Evolutionary conservation across 495 filamentous ascomycete genomes (phyloP).

Genomic region (Trichocladium uniseriatum): DNA sequence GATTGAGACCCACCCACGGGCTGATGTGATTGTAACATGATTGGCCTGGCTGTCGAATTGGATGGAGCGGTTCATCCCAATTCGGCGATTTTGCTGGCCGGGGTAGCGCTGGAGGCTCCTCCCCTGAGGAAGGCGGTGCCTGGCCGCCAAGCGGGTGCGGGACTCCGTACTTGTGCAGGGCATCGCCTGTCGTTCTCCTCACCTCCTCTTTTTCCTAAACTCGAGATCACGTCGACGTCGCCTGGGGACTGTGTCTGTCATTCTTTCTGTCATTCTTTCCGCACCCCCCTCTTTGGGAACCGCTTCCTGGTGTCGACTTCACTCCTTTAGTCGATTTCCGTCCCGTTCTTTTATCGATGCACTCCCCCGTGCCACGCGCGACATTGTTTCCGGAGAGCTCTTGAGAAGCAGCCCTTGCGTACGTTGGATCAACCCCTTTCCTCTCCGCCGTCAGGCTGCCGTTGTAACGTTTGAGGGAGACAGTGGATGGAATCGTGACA

Average conservation of each 20-base stretch:
- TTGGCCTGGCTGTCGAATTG: conserved; percentile 8
- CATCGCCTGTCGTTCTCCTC: conserved; percentile 6
- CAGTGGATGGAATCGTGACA: background rate
- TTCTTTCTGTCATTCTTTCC: conserved; percentile 26
- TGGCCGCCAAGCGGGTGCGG: background rate
- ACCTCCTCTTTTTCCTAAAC: conserved; percentile 18
- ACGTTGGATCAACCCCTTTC: conserved; percentile 9
- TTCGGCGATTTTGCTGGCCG: conserved; percentile 9
- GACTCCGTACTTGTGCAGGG: conserved; percentile 10
- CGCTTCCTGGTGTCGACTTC: conserved; percentile 53
- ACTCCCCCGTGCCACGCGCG: conserved; percentile 11
- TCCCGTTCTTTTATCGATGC: conserved; percentile 40
- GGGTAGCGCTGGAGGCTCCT: conserved; percentile 9
- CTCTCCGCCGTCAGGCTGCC: background rate
- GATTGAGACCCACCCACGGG: conserved; percentile 14
- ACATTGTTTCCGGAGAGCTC: conserved; percentile 13
- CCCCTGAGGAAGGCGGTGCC: conserved; percentile 16
- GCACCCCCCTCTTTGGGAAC: conserved; percentile 17
- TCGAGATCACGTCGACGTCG: conserved; percentile 22
- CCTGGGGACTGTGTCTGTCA: conserved; percentile 14
- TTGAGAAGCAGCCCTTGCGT: conserved; percentile 27
- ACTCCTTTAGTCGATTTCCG: conserved; percentile 61
- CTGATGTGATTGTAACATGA: background rate
- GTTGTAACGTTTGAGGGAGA: too few species aligned
- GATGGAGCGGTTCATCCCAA: conserved; percentile 19